Percentiles rank a stretch among this genome's conserved stretches.
Conservation (phyloP, 192 early-diverging fungal genomes). For the Haplosporangium gracile region DNA sequence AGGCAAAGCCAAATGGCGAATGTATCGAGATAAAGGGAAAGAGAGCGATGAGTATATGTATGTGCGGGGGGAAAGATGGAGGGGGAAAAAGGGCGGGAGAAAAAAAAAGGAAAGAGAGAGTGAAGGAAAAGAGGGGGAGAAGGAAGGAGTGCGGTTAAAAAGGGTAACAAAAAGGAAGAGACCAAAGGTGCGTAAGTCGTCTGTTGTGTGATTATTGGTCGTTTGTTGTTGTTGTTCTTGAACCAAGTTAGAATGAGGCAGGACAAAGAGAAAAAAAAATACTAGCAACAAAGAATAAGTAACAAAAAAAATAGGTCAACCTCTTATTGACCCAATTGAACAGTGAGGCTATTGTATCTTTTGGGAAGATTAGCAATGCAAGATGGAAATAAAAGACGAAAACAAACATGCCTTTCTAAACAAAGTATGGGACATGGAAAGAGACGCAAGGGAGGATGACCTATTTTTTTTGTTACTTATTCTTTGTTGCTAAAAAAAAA, state of each 20-base stretch:
- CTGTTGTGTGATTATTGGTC: background rate
- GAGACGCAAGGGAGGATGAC: background rate
- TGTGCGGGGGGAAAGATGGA: background rate
- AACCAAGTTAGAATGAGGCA: background rate
- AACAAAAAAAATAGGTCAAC: background rate
- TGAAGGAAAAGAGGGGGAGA: background rate
- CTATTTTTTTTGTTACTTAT: background rate
- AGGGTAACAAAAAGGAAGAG: background rate
- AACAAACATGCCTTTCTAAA: background rate
- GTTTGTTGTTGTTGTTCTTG: background rate
- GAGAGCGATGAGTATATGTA: no score
- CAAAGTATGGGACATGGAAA: background rate
- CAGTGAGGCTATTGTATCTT: background rate
- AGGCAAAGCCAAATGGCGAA: background rate
- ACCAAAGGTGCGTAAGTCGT: background rate
- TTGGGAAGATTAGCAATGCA: slow-evolving; percentile 9
- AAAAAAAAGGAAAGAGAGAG: background rate
- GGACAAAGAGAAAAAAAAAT: background rate
- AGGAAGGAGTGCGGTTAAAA: background rate
- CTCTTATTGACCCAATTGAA: background rate
- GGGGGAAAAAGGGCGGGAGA: background rate
- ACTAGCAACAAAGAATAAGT: background rate
- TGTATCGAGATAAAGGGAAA: background rate
- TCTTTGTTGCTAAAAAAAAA: background rate
- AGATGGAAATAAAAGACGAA: background rate